These are phyloP conservation scores for Podospora pseudocomata DNA, from an alignment of 495 filamentous ascomycete genomes.

Conservation along the genomic window DNA sequence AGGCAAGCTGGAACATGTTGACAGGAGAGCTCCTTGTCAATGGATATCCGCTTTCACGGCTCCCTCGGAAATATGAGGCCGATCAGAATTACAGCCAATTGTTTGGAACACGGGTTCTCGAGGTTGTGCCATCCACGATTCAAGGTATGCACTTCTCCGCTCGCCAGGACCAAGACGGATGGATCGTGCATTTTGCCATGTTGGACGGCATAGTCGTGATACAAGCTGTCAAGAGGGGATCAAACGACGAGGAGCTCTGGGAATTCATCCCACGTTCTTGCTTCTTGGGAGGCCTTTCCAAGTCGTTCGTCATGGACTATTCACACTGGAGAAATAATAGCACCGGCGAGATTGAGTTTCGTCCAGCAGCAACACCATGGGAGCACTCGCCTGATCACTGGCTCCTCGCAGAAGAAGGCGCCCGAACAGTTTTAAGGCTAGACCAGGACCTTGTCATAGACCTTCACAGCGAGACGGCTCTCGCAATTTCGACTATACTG, in stretches of 20 bases:
- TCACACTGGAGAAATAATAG: conserved; percentile 49
- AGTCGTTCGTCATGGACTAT: conserved; percentile 43
- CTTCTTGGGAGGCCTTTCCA: conserved; percentile 46
- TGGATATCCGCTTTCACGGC: conserved; percentile 47
- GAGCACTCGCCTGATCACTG: conserved; percentile 12
- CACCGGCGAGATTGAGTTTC: conserved; percentile 45
- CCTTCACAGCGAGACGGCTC: conserved; percentile 7
- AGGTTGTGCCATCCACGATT: conserved; percentile 46
- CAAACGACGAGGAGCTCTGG: conserved; percentile 15
- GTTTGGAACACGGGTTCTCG: conserved; percentile 40
- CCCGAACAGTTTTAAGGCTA: conserved; percentile 1
- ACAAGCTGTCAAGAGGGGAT: conserved; percentile 20
- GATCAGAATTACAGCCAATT: conserved; percentile 33
- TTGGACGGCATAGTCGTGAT: conserved; percentile 12
- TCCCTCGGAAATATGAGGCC: conserved; percentile 46
- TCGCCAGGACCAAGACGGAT: conserved; percentile 19
- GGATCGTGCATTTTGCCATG: conserved; percentile 25
- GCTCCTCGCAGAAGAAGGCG: neutral
- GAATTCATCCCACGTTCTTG: conserved; percentile 47
- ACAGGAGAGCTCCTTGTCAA: conserved; percentile 56
- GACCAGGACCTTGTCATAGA: conserved; percentile 10
- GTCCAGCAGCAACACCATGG: conserved; percentile 46
- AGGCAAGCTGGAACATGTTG: conserved; percentile 50
- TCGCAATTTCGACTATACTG: conserved; percentile 4
- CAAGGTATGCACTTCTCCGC: conserved; percentile 47